Evolutionary conservation across 805 yeast species (phyloP), one percentile per base, ranked within the genome.

Genomic region (Suhomyces sp.): DNA sequence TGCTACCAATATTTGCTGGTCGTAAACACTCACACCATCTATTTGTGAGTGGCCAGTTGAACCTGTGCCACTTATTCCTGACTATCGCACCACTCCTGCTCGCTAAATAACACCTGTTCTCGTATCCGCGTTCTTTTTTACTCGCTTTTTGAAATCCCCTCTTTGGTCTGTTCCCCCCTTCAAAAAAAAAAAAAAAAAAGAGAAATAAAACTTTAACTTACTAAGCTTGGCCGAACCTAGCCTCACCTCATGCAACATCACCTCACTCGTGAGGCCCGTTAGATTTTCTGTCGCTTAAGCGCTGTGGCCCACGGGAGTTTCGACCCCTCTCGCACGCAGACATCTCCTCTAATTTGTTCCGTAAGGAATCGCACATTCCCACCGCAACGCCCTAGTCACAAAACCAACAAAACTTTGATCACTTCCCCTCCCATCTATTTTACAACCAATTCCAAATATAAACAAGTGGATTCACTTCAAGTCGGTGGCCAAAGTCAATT

Each of bases 391-490:
- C 52, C 48, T 45, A 36, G 17, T 8, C 44, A 47, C 49, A 47
- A 47, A 47, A 36, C 44, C 44, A 36, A 42, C 27, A 47, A 50
- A 44, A 40, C 49, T 48, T 48, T 52, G 49, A 45, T 42, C 49
- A 46, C 38, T 49, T 47, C 50, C 52, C 52, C 52, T 52, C 55
- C 40, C 49, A 45, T 46, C 40, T 22, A 19, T 42, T 35, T 41
- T 46, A 44, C 41, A 49, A 40, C 48, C 23, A 33, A 24, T 49
- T 38, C 42, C 42, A 19, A 38, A 50, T 50, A 50, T 50, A 50
- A 47, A 47, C 49, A 38, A 38, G 24, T 38, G 42, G 42, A 17
- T 38, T 15, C 9, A 38, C 42, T 8, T 10, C 17, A 17, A 19
- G 2, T 19, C 4, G 22, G 42, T 10, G 23, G 42, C 24, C 42